Base-by-base conservation (phyloP, 1,284 basidiomycete genomes). In the Ceratobasidium sp. region DNA sequence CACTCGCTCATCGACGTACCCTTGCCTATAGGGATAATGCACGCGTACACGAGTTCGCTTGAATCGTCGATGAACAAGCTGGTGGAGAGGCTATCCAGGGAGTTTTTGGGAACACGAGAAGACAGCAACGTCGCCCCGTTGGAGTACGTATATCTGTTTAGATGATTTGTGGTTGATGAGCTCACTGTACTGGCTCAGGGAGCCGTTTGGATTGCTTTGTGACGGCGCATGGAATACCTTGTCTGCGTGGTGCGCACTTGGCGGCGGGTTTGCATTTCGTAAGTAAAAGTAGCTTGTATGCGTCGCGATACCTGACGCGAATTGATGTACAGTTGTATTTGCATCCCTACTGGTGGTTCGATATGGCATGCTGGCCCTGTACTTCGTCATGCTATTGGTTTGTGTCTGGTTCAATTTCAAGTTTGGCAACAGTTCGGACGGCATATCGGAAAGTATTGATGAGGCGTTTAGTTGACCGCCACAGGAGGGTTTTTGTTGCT, bases 361-460 rank as follows among this genome's bases (percentile, higher is more conserved):
- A n/a, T 66, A 66, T 39, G 64, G 64, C 19, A 11, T 27, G 16
- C 29, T 66, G 11, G 39, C 29, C 24, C 16, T 66, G 22, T 66
- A 53, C 19, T 1, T 31, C 14, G 19, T 53, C 1, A 1, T 53
- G 4, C 31, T 66, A 7, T 29, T 51, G 11, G 13, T n/a, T 0
- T 3, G 48, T 24, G 37, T 66, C 2, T 51, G 24, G 29, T 66
- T 66, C 31, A 66, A 66, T 48, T 39, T 66, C n/a, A 51, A 54
- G 48, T 53, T 53, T 24, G 48, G 48, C 13, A 24, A 56, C 31
- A 34, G 29, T 27, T 8, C 22, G 11, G 29, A 24, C 13, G 51
- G 51, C 11, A 22, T 53, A 4, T 16, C 13, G 1, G 51, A 22
- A 9, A 27, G n/a, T 27, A 27, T 53, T 27, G 29, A n/a, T 27